Conservation (phyloP, 257 asterid species). For the Fraxinus americana region DNA sequence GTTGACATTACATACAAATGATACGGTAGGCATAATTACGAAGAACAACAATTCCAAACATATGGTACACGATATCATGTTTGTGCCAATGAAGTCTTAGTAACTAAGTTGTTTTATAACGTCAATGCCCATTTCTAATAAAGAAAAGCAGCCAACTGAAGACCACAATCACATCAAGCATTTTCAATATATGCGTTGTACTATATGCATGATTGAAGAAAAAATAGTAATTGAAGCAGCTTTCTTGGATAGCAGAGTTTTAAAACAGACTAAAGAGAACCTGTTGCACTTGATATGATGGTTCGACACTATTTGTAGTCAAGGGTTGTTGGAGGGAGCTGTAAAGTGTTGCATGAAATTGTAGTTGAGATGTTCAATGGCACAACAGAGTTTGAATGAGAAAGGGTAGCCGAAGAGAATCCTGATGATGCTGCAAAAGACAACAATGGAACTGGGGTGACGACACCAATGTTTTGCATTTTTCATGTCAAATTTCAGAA, state of each 20-base stretch:
- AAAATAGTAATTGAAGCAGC: neutral
- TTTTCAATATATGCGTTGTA: neutral
- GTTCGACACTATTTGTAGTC: constrained; percentile 24
- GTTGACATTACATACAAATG: too few relatives aligned
- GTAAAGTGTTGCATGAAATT: constrained; percentile 39
- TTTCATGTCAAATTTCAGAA: constrained; percentile 66
- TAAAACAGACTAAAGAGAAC: constrained; percentile 23
- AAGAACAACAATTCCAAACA: too few relatives aligned
- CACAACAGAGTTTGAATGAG: constrained; percentile 39
- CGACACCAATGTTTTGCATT: constrained; percentile 50
- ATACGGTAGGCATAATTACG: too few relatives aligned
- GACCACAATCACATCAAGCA: neutral
- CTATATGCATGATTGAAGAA: neutral
- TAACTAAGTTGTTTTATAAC: too few relatives aligned
- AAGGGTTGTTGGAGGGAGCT: constrained; percentile 37
- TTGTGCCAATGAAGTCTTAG: too few relatives aligned
- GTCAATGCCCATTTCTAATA: too few relatives aligned
- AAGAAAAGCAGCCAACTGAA: too few relatives aligned
- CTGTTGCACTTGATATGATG: constrained; percentile 6
- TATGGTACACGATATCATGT: too few relatives aligned
- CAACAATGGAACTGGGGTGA: constrained; percentile 46
- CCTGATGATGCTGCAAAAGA: constrained; percentile 97
- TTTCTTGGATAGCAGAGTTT: neutral
- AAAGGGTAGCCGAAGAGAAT: constrained; percentile 63
- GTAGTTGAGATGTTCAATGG: constrained; percentile 38